Evolutionary conservation across 2,329 filamentous ascomycete species (phyloP), one percentile per base, ranked within the genome.

Genomic region (Alternaria rosae): DNA sequence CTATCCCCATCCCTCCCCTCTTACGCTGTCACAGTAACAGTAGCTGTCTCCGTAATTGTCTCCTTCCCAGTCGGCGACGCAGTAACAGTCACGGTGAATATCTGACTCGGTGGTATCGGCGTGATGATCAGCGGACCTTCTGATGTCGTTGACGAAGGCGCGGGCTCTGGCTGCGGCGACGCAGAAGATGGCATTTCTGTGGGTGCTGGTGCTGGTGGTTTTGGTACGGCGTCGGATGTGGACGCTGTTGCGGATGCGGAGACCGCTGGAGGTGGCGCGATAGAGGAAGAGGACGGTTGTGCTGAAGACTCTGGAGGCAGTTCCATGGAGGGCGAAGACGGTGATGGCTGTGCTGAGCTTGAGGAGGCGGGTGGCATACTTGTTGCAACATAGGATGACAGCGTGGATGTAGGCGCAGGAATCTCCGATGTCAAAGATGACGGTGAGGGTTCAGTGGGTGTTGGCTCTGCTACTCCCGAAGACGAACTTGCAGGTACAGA

Each of bases 51-150:
- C 1, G 67, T 75, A 2, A 72, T 66, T 0, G 73, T 79, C 45
- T 76, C 75, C 54, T 69, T 77, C 59, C 71, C 72, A 11, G 70
- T 78, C 32, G 66, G 66, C 5, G 74, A 77, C 38, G 68, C 69
- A 13, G 75, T 77, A 10, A 70, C 72, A 1, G 76, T 78, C 15
- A 79, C 65, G 0, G 76, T 78, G n/a, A 78, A 76, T 0, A 78
- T 64, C 59, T 76, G 75, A 44, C 67, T 73, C 5, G 70, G 68
- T 28, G 73, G 65, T 54, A 78, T 77, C 4, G 74, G 75, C 17
- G 73, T 76, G 12, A 77, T 72, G 30, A 78, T 72, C n/a, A 78
- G 42, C 6, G 70, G 71, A 3, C 69, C 69, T 44, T 72, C 71
- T 1, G 74, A 72, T 6, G 67, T 70, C 21, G 64, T 47, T 5